Evolutionary conservation across 768 basidiomycete species (phyloP).

Genomic region (Rhodosporidiobolus sp.): DNA sequence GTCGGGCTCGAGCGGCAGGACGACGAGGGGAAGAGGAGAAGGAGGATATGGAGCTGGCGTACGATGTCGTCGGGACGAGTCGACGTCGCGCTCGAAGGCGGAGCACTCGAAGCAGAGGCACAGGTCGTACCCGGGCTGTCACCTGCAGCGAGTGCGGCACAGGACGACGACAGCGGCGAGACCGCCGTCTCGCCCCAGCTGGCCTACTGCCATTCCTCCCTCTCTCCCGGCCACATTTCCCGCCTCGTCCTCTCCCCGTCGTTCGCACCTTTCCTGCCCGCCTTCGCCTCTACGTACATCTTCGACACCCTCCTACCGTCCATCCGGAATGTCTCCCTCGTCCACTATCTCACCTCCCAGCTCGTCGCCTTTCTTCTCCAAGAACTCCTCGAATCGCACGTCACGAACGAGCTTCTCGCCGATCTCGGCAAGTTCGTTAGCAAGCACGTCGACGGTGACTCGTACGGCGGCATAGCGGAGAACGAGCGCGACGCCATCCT

Average conservation of each 20-base stretch:
- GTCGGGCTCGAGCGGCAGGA: neutral
- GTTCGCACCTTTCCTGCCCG: neutral
- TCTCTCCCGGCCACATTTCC: slow-evolving; percentile 8
- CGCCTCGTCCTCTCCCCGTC: slow-evolving; percentile 6
- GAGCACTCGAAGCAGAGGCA: neutral
- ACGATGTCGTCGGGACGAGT: slow-evolving; percentile 1
- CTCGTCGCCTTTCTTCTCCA: slow-evolving; percentile 12
- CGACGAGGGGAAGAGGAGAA: neutral
- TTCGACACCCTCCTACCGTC: slow-evolving; percentile 2
- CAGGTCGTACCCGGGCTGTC: neutral
- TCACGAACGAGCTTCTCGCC: slow-evolving; percentile 10
- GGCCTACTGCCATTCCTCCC: neutral
- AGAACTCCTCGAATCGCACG: slow-evolving; percentile 8
- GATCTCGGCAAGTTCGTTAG: slow-evolving; percentile 6
- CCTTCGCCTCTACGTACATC: neutral
- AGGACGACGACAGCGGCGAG: neutral
- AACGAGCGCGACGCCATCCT: slow-evolving; percentile 18
- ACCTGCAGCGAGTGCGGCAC: no score
- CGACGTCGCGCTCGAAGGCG: slow-evolving; percentile 7
- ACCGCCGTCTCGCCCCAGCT: neutral
- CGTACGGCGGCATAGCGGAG: neutral
- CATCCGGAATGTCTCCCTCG: slow-evolving; percentile 12
- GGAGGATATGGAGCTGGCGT: neutral
- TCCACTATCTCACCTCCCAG: neutral
- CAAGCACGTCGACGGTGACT: slow-evolving; percentile 10